Evolutionary conservation across 257 asterid species (phyloP).

Genomic region (Agastache rugosa): DNA sequence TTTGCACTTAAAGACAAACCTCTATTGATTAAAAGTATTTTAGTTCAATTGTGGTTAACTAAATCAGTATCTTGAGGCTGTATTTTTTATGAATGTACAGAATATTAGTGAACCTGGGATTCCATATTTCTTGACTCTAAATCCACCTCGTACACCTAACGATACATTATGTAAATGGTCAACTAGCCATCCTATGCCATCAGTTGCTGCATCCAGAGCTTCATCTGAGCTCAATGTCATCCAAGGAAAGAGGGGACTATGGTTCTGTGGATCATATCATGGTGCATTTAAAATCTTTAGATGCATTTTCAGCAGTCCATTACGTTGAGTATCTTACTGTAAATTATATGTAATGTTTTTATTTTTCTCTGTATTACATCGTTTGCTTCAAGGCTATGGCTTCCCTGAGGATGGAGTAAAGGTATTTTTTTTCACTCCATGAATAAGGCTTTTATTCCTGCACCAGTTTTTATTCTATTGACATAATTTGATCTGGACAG

Average conservation of each 20-base stretch:
- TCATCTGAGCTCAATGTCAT: slow-evolving; percentile 55
- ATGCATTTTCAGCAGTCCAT: not conserved
- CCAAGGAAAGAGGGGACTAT: slow-evolving; percentile 78
- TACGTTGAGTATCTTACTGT: not conserved
- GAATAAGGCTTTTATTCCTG: not conserved
- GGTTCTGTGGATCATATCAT: slow-evolving; percentile 91
- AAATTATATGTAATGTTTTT: not conserved
- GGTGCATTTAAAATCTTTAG: no score
- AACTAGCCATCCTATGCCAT: slow-evolving; percentile 79
- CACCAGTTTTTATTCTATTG: not conserved
- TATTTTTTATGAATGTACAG: slow-evolving; percentile 38
- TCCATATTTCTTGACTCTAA: slow-evolving; percentile 62
- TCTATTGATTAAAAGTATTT: not conserved
- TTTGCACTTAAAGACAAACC: not conserved
- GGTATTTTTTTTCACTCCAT: slow-evolving; percentile 47
- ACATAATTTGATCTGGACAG: slow-evolving; percentile 41
- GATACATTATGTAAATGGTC: slow-evolving; percentile 61
- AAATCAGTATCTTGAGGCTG: not conserved
- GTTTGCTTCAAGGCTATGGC: slow-evolving; percentile 67
- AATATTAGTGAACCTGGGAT: slow-evolving; percentile 52
- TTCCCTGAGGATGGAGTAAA: slow-evolving; percentile 82
- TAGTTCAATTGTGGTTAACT: not conserved
- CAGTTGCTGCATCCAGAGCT: slow-evolving; percentile 77
- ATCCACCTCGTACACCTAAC: slow-evolving; percentile 67
- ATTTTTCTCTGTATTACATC: not conserved